Evolutionary conservation across 768 basidiomycete species (phyloP).

Genomic region (Hypholoma fasciculare): DNA sequence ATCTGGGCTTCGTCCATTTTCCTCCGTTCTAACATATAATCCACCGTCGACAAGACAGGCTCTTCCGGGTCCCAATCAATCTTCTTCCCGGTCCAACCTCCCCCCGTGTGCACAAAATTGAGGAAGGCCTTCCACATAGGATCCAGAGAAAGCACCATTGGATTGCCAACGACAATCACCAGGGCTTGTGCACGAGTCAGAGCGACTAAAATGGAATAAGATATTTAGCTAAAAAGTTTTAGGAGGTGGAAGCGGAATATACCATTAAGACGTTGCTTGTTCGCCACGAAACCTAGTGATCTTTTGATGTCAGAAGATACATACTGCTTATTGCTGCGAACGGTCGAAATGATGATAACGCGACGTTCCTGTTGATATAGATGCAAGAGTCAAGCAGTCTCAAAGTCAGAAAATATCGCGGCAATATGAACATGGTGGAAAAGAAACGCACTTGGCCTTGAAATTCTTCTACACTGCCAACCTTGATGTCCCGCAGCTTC

Average conservation of each 20-base stretch:
- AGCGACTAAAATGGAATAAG: slow-evolving; percentile 42
- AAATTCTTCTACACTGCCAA: slow-evolving; percentile 70
- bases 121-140: slow-evolving; percentile 61
- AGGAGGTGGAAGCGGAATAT: background rate
- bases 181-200: slow-evolving; percentile 66
- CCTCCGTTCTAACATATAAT: slow-evolving; percentile 33
- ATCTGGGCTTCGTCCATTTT: slow-evolving; percentile 30
- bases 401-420: no score
- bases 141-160: slow-evolving; percentile 55
- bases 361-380: slow-evolving; percentile 45
- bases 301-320: slow-evolving; percentile 53
- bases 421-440: no score
- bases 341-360: slow-evolving; percentile 59
- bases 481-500: slow-evolving; percentile 45
- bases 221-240: background rate
- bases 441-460: slow-evolving; percentile 54
- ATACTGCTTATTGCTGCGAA: slow-evolving; percentile 52
- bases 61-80: slow-evolving; percentile 33
- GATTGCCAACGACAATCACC: slow-evolving; percentile 64
- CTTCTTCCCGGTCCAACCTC: slow-evolving; percentile 53
- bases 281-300: slow-evolving; percentile 59
- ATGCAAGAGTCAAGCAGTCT: no score
- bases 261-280: slow-evolving; percentile 60
- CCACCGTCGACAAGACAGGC: slow-evolving; percentile 25
- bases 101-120: slow-evolving; percentile 48